Evolutionary conservation across 148 eudicot species (phyloP).

Genomic region (Talinum fruticosum): DNA sequence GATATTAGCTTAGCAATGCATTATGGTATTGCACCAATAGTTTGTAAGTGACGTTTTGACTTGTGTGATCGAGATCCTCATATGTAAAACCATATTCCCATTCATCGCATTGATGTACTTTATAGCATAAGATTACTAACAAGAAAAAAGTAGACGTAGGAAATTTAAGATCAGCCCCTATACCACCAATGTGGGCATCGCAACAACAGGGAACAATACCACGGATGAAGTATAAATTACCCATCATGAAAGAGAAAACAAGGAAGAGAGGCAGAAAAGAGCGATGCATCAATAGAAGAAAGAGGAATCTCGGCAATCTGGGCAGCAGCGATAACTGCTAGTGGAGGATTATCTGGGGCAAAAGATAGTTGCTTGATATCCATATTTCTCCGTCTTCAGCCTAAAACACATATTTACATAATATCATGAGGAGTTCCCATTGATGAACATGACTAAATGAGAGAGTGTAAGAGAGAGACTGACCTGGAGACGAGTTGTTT

Average conservation of each 20-base stretch:
- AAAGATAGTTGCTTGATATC: constrained; percentile 43
- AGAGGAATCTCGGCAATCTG: constrained; percentile 47
- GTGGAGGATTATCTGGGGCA: constrained; percentile 61
- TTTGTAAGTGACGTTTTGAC: too few species aligned
- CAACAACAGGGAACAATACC: not conserved
- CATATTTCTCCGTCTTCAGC: constrained; percentile 29
- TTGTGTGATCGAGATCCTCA: not conserved
- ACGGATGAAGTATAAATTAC: constrained; percentile 27
- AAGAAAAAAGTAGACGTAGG: too few species aligned
- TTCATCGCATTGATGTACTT: too few species aligned
- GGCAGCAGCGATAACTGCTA: constrained; percentile 57
- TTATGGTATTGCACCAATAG: too few species aligned
- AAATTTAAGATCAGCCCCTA: too few species aligned
- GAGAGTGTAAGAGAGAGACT: too few species aligned
- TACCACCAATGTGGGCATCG: not conserved
- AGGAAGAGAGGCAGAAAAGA: constrained; percentile 52
- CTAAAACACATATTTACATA: not conserved
- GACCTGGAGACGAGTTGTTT: too few species aligned
- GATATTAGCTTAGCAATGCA: too few species aligned
- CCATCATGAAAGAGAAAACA: constrained; percentile 44
- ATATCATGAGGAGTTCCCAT: too few species aligned
- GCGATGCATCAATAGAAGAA: constrained; percentile 39
- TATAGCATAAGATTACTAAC: too few species aligned
- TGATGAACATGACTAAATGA: too few species aligned
- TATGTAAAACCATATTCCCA: not conserved